Base-by-base conservation (phyloP, 2,329 filamentous ascomycete species). In the Rhynchosporium graminicola region DNA sequence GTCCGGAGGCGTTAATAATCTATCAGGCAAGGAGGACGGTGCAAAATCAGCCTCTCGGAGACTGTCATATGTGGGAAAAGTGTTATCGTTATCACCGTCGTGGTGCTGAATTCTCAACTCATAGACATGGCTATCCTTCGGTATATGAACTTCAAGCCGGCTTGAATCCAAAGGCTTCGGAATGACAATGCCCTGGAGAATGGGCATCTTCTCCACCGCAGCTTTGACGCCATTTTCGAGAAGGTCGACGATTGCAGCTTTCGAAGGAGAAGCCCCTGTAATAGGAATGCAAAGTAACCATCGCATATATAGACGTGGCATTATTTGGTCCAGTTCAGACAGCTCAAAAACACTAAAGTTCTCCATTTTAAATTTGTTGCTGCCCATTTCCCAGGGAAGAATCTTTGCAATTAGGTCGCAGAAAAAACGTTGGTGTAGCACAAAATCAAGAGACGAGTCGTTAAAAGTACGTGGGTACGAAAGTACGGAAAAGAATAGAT, bases 271-370 rank as follows among this genome's bases (percentile, higher is more conserved):
- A 2, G 8, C 15, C 38, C 43, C 20, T 3, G 51, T 42, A 3
- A 55, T 2, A 3, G 51, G 51, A 20, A 55, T 40, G 13, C 51
- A 55, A 2, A 55, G 26, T n/a, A 55, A 38, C 51, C 51, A 55
- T 28, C 51, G n/a, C 5, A 55, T 36, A 13, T 55, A 55, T 4
- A 55, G 20, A 13, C 51, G 51, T 28, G 51, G 51, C 51, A 55
- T 55, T 8, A 55, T 42, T 38, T 55, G 51, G 29, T 55, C 51
- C n/a, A 55, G 51, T 20, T 55, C 36, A 3, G 51, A 55, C 9
- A 55, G 51, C 51, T 55, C 36, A 10, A 55, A 28, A 9, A 3
- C 4, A 55, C 8, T 6, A 13, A 43, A 43, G 8, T 29, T 8
- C n/a, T 43, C 36, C n/a, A 55, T 43, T 28, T 26, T 10, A 12